These are phyloP conservation scores for Aspergillus proliferans DNA, from an alignment of 2,329 filamentous ascomycete genomes.

Conservation along the genomic window DNA sequence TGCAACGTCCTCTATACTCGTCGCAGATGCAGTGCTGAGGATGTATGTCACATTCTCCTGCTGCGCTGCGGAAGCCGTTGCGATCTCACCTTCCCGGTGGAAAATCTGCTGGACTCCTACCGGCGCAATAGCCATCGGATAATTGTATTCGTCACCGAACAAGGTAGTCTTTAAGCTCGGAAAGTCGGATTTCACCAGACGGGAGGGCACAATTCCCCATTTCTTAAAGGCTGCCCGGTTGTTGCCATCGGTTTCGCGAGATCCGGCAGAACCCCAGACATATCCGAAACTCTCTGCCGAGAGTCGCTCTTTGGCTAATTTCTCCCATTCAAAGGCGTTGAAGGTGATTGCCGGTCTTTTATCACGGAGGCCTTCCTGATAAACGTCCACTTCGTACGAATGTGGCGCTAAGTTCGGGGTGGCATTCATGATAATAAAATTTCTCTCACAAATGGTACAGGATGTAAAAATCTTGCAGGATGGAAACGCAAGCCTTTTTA, in stretches of 20 bases:
- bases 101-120: slow-evolving; percentile 64
- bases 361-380: not conserved
- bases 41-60: slow-evolving; percentile 59
- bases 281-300: slow-evolving; percentile 51
- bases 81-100: slow-evolving; percentile 58
- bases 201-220: slow-evolving; percentile 22
- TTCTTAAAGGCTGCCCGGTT: slow-evolving; percentile 25
- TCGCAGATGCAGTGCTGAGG: slow-evolving; percentile 57
- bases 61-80: slow-evolving; percentile 54
- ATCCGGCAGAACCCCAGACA: slow-evolving; percentile 51
- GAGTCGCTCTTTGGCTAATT: slow-evolving; percentile 46
- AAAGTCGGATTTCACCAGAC: slow-evolving; percentile 31
- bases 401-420: not conserved
- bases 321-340: slow-evolving; percentile 50
- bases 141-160: slow-evolving; percentile 44
- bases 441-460: too few relatives aligned
- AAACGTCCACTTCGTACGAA: not conserved
- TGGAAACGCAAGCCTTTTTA: too few relatives aligned
- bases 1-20: slow-evolving; percentile 61
- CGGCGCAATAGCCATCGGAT: slow-evolving; percentile 58
- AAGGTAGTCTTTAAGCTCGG: slow-evolving; percentile 44
- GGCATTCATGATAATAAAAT: too few relatives aligned
- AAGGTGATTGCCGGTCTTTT: slow-evolving; percentile 42
- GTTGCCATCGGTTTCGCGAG: slow-evolving; percentile 20
- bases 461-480: too few relatives aligned